phyloP scores from a whole-genome alignment of 2,329 filamentous ascomycete species.

The Myriosclerotinia duriaeana region DNA sequence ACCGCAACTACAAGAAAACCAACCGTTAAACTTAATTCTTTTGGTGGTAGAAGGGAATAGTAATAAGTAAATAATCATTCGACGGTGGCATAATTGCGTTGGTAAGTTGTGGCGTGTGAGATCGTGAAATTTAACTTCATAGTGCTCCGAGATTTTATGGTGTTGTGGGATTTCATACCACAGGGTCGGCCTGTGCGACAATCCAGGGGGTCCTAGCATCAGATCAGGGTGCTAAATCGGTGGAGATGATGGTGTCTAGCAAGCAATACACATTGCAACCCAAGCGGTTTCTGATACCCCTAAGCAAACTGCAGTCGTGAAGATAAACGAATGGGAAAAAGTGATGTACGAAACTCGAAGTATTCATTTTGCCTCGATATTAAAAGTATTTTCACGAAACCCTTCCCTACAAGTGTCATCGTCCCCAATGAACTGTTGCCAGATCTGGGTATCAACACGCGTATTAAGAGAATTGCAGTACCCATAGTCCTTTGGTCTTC shows the following conservation, averaged over 20 bases:
- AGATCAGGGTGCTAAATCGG: background rate
- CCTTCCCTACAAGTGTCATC: conserved; percentile 2
- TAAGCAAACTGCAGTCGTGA: background rate
- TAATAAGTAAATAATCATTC: background rate
- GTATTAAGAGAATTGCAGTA: conserved; percentile 2
- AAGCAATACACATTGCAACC: background rate
- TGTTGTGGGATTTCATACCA: background rate
- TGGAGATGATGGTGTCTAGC: conserved; percentile 9
- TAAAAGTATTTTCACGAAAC: background rate
- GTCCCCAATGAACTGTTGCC: background rate
- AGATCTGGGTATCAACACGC: conserved; percentile 18
- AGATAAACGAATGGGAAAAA: background rate
- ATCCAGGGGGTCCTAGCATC: background rate
- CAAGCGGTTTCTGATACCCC: background rate
- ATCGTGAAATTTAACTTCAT: background rate
- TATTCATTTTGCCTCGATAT: background rate
- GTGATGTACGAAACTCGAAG: background rate
- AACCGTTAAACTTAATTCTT: background rate
- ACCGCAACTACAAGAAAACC: background rate
- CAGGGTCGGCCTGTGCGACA: background rate
- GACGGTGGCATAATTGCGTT: background rate
- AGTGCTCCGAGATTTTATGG: background rate
- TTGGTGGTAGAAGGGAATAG: background rate
- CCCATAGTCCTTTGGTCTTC: background rate
- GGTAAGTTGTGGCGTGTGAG: background rate